Percentiles rank a stretch among this genome's conserved stretches.
Conservation (phyloP, 352 stramenopile species). For the Globisporangium okanoganense region DNA sequence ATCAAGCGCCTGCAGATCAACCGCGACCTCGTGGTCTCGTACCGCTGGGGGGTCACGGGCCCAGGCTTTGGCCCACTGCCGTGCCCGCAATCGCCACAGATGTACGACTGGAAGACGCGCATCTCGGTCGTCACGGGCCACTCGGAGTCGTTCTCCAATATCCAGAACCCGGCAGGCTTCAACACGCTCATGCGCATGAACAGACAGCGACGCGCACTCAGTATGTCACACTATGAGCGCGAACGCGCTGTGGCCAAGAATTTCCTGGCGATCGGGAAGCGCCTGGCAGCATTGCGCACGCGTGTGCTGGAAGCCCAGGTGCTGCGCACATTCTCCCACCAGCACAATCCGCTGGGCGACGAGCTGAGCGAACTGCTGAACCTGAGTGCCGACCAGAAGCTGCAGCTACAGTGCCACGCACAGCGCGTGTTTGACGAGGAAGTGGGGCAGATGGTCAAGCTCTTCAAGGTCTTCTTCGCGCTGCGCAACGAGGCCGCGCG, state of each 20-base stretch:
- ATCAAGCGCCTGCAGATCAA: constrained; percentile 87
- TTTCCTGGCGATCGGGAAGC: constrained; percentile 52
- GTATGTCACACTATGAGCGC: constrained; percentile 38
- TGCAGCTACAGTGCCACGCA: constrained; percentile 61
- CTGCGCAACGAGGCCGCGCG: constrained; percentile 62
- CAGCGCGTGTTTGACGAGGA: constrained; percentile 61
- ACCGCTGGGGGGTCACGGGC: constrained; percentile 66
- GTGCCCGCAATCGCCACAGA: constrained; percentile 44
- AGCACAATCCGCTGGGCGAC: constrained; percentile 25
- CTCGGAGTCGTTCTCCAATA: constrained; percentile 56
- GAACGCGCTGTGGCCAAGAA: constrained; percentile 53
- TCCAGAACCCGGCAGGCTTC: constrained; percentile 70
- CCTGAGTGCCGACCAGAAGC: constrained; percentile 49
- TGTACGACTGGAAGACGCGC: constrained; percentile 59
- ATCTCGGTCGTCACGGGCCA: constrained; percentile 64
- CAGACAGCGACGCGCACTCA: constrained; percentile 59
- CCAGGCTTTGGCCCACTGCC: constrained; percentile 36
- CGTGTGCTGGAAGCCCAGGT: constrained; percentile 66
- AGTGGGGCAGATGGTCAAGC: constrained; percentile 52
- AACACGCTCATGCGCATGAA: constrained; percentile 69
- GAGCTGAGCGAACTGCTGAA: constrained; percentile 49
- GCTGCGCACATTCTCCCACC: constrained; percentile 38
- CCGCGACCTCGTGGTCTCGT: constrained; percentile 62
- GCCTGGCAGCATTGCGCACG: constrained; percentile 48
- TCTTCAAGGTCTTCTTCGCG: constrained; percentile 81